A percentile compares a stretch with the other conserved stretches of the same genome.
Evolutionary conservation across 805 yeast species (phyloP).

Genomic region (Danielia reshetovae): DNA sequence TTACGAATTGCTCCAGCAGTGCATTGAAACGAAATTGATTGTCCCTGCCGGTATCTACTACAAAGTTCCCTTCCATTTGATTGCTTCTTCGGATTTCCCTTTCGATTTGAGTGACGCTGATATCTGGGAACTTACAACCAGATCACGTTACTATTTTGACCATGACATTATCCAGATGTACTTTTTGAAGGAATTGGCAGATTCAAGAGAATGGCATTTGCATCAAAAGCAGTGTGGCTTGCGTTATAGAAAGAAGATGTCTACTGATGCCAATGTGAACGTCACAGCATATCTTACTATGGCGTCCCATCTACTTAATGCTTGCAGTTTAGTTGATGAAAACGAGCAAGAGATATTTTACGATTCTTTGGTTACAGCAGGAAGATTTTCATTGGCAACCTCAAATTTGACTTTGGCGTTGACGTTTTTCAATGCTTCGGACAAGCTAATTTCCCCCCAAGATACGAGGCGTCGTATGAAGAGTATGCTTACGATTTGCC

Average conservation of each 20-base stretch:
- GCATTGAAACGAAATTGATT: conserved; percentile 30
- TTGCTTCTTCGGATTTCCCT: conserved; percentile 23
- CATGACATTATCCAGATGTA: conserved; percentile 39
- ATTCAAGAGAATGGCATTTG: conserved; percentile 21
- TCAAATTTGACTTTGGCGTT: conserved; percentile 41
- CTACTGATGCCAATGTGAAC: conserved; percentile 13
- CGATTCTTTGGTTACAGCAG: conserved; percentile 41
- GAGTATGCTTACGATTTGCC: conserved; percentile 29
- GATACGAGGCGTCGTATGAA: conserved; percentile 21
- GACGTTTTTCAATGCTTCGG: conserved; percentile 35
- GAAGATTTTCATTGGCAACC: conserved; percentile 40
- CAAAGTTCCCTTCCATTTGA: conserved; percentile 44
- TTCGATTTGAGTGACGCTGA: conserved; percentile 26
- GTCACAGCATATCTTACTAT: conserved; percentile 28
- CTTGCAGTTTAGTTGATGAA: conserved; percentile 27
- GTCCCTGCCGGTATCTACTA: conserved; percentile 39
- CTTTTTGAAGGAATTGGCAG: conserved; percentile 24
- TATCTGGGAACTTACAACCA: conserved; percentile 31
- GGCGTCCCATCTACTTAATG: conserved; percentile 37
- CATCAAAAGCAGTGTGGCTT: conserved; percentile 41
- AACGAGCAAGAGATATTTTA: conserved; percentile 36
- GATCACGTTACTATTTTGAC: conserved; percentile 33
- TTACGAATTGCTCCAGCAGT: conserved; percentile 27
- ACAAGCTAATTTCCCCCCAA: conserved; percentile 18
- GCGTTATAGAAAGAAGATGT: conserved; percentile 26